A percentile compares a stretch with the other conserved stretches of the same genome.
Evolutionary conservation across 2,329 filamentous ascomycete species (phyloP).

Genomic region (Cytospora chrysosperma): DNA sequence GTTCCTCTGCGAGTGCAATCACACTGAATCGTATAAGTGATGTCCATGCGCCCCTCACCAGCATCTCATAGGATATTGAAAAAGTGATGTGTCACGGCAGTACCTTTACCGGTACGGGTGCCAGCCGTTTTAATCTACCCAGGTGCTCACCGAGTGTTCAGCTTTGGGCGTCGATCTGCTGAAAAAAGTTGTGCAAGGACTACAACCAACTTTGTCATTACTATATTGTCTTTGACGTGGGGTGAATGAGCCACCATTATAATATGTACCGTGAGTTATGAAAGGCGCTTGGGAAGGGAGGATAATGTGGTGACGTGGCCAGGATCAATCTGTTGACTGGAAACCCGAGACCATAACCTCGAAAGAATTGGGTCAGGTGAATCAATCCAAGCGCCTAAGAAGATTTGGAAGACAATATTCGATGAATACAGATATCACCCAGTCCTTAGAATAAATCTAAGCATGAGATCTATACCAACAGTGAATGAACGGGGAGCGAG

Average conservation of each 20-base stretch:
- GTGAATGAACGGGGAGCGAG: no score
- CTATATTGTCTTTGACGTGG: no score
- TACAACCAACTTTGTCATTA: not conserved
- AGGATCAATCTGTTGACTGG: constrained; percentile 3
- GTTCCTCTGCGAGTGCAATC: no score
- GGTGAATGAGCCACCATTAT: no score
- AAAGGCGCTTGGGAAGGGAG: constrained; percentile 10
- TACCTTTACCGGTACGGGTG: no score
- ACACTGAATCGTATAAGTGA: no score
- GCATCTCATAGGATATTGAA: not conserved
- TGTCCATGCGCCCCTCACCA: no score
- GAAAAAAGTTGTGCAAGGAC: not conserved
- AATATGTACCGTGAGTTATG: not conserved
- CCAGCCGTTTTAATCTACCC: not conserved
- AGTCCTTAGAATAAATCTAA: no score
- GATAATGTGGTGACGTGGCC: constrained; percentile 8
- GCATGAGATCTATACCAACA: no score
- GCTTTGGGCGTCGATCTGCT: not conserved
- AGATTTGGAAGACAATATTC: no score
- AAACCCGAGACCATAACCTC: not conserved
- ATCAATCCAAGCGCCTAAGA: not conserved
- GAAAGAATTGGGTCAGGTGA: not conserved
- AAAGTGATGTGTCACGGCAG: not conserved
- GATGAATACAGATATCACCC: not conserved
- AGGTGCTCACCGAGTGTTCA: not conserved